Evolutionary conservation across 2,329 filamentous ascomycete genomes (phyloP).

Genomic region (Nemania bipapillata): DNA sequence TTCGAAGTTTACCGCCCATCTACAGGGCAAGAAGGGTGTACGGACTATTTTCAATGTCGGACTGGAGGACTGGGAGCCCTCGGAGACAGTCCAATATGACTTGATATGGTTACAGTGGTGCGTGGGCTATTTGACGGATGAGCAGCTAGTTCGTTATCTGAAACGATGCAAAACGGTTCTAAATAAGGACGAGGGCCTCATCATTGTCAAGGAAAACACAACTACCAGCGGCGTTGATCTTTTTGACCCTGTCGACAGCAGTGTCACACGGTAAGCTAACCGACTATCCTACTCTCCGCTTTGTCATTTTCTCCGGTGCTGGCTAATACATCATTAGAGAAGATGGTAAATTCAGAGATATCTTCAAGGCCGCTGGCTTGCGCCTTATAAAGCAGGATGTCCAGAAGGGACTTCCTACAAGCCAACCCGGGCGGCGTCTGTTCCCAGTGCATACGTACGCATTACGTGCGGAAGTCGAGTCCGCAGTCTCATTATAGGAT

Average conservation of each 20-base stretch:
- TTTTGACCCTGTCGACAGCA: neutral
- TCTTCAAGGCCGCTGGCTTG: slow-evolving; percentile 13
- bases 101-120: slow-evolving; percentile 11
- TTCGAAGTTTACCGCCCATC: neutral
- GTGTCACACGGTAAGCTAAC: neutral
- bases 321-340: slow-evolving; percentile 4
- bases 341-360: slow-evolving; percentile 5
- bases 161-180: neutral
- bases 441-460: neutral
- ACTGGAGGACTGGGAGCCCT: slow-evolving; percentile 3
- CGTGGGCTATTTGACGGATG: slow-evolving; percentile 9
- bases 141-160: slow-evolving; percentile 7
- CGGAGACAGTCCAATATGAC: slow-evolving; percentile 2
- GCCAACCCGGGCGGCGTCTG: neutral
- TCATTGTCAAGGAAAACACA: slow-evolving; percentile 2
- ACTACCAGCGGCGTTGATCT: neutral
- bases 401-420: neutral
- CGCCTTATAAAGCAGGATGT: neutral
- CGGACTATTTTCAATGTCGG: slow-evolving; percentile 12
- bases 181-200: slow-evolving; percentile 1
- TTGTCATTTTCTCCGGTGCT: neutral
- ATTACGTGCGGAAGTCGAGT: neutral
- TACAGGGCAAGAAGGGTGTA: slow-evolving; percentile 8
- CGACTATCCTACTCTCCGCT: neutral
- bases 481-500: neutral